phyloP scores from a whole-genome alignment of 2,329 filamentous ascomycete genomes.

The Diaporthe citri region DNA sequence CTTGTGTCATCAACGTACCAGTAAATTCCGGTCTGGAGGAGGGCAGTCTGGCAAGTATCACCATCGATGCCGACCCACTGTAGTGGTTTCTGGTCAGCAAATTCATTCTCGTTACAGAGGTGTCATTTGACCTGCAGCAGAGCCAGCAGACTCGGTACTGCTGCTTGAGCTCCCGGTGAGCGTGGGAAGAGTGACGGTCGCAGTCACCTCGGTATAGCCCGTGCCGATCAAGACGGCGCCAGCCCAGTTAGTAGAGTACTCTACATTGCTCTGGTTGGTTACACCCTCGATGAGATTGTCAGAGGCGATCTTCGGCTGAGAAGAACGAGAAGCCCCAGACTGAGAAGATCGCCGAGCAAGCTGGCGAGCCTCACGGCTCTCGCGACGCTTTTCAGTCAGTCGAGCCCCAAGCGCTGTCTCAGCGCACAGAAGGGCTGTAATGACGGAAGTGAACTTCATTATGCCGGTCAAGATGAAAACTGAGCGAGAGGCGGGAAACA shows the following conservation, averaged over 20 bases:
- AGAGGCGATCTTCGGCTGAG: constrained; percentile 32
- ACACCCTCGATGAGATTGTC: neutral
- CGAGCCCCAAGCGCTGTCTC: constrained; percentile 58
- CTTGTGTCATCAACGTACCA: constrained; percentile 58
- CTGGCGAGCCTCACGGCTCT: constrained; percentile 44
- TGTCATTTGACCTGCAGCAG: constrained; percentile 50
- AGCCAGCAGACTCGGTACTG: constrained; percentile 57
- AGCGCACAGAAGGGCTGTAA: constrained; percentile 54
- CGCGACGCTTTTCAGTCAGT: constrained; percentile 54
- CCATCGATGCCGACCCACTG: constrained; percentile 72
- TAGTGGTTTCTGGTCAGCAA: neutral
- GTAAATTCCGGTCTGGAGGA: constrained; percentile 70
- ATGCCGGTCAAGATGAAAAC: constrained; percentile 41
- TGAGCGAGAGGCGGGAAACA: neutral
- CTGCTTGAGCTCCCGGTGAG: constrained; percentile 52
- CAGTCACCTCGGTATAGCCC: constrained; percentile 64
- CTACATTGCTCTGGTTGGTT: constrained; percentile 35
- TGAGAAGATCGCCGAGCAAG: constrained; percentile 5
- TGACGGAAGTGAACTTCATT: constrained; percentile 61
- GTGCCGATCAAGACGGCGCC: constrained; percentile 65
- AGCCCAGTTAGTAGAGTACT: constrained; percentile 63
- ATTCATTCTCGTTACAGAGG: rapidly evolving
- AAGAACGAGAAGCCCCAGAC: neutral
- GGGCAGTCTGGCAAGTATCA: constrained; percentile 65
- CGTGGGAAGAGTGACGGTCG: constrained; percentile 59